Base-by-base conservation (phyloP, 176 grass and related monocot genomes). In the Aechmea fasciata region DNA sequence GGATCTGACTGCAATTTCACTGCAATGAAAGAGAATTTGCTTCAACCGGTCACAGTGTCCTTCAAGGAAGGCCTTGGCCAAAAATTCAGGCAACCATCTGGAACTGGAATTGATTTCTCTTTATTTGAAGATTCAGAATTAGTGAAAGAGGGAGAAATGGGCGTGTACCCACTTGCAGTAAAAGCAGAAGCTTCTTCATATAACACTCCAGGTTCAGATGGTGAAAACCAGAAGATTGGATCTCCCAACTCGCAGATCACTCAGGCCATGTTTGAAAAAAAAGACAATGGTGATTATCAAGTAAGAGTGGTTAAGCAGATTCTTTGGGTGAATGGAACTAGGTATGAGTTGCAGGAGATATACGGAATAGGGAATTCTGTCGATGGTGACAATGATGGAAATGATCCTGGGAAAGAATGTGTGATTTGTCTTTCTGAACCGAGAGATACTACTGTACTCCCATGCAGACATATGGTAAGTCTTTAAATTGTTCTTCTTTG, bases 391-490 rank as follows among this genome's bases (percentile, higher is more conserved):
- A 75, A 51, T 83, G 93, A 97, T 71, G 82, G 62, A 28, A 97
- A 92, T 83, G 93, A 92, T 82, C 82, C 89, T 47, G 93, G 93
- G 69, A 97, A 92, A 77, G 93, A 97, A 76, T 97, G 93, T 81
- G 93, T 97, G 47, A 97, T 97, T 76, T 97, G 93, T 69, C 93
- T 97, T 9, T 90, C 83, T 54, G 93, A 97, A 55, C 93, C 93
- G 51, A 89, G 89, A 72, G 93, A 97, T 81, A 97, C 93, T 50
- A 92, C 93, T 65, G 93, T 92, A 68, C 93, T 97, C 10, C 93
- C 93, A 55, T 97, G 93, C 77, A 90, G 93, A 83, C 93, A 97
- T 78, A 92, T 97, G 93, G 93, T 92, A 87, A 75, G 80, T 81
- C 50, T 33, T 13, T 25, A 48, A 57, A 66, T 50, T 76, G 28